phyloP scores from a whole-genome alignment of 2,329 filamentous ascomycete genomes.

The Hymenoscyphus salicellus region DNA sequence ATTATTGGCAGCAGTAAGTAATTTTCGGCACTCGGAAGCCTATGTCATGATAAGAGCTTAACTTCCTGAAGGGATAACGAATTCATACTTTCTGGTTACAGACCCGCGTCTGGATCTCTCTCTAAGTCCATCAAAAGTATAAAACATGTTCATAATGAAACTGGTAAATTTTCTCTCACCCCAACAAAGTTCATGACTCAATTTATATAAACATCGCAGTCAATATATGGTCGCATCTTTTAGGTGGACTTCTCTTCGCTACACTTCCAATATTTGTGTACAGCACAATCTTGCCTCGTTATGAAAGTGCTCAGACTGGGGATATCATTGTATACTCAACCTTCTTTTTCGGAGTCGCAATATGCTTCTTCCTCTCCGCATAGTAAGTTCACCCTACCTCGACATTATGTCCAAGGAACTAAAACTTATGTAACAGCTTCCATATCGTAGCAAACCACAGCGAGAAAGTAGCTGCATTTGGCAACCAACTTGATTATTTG shows the following conservation, averaged over 20 bases:
- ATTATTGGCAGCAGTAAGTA: slow-evolving; percentile 1
- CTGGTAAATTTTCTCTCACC: slow-evolving; percentile 2
- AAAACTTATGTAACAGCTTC: slow-evolving; percentile 14
- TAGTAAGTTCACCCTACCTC: slow-evolving; percentile 26
- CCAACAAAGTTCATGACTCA: neutral
- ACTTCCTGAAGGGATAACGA: neutral
- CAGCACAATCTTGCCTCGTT: slow-evolving; percentile 33
- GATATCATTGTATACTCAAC: slow-evolving; percentile 42
- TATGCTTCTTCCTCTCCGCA: slow-evolving; percentile 42
- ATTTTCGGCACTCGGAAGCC: neutral
- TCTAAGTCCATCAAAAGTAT: slow-evolving; percentile 11
- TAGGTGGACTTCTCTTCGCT: slow-evolving; percentile 41
- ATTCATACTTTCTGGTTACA: slow-evolving; percentile 3
- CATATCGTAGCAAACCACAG: slow-evolving; percentile 43
- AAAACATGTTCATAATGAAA: slow-evolving; percentile 16
- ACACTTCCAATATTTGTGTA: slow-evolving; percentile 32
- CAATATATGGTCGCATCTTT: slow-evolving; percentile 45
- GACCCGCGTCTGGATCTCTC: slow-evolving; percentile 14
- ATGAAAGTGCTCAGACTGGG: slow-evolving; percentile 34
- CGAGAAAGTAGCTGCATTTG: slow-evolving; percentile 34
- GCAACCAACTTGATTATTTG: slow-evolving; percentile 41
- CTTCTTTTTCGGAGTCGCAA: slow-evolving; percentile 39
- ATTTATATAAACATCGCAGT: slow-evolving; percentile 34
- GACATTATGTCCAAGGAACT: neutral
- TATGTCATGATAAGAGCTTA: neutral